Base-by-base conservation (phyloP, 805 yeast genomes). In the Candida lessepsii region DNA sequence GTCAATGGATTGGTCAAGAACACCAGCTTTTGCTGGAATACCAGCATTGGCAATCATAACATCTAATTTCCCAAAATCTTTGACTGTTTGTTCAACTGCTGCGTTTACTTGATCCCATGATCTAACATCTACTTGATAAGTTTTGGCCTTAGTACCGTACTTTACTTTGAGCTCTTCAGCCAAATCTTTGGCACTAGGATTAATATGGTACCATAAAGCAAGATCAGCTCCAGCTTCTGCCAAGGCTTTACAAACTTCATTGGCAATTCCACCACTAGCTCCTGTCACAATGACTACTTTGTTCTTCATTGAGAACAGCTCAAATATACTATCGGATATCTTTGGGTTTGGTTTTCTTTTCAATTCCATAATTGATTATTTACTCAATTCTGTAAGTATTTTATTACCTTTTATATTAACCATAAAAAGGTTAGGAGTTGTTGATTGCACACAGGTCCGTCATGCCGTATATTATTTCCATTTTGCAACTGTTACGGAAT, bases 31-130 rank as follows among this genome's bases (percentile, higher is more conserved):
- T 65, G 73, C 68, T 9, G 72, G 73, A 33, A 68, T 65, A 21
- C 75, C 75, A 4, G 75, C 75, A 47, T 69, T 69, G 46, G 73
- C 75, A 40, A 67, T 67, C 50, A 69, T 67, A 15, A 67, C 65
- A 50, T 68, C 73, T 34, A 69, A 59, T 27, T 56, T 54, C 25
- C 62, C 64, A 41, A 67, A 67, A 7, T 65, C 68, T n/a, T 37
- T 45, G 39, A 56, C 57, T 39, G 65, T 61, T 24, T 50, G 40
- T 29, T 47, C 48, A 21, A 69, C 58, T 15, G 59, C 65, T 11
- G 47, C 46, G 35, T 58, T 47, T 30, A 69, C 75, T 48, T 62
- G 62, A 16, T 58, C 65, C 44, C 56, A 57, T 44, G 58, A 58
- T 44, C 67, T 63, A 35, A 68, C 70, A 45, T 68, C 70, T 40